Percentiles rank a stretch among this genome's conserved stretches.
These are phyloP conservation scores for Rhizopogon vulgaris DNA, from an alignment of 768 basidiomycete genomes.

Conservation along the genomic window DNA sequence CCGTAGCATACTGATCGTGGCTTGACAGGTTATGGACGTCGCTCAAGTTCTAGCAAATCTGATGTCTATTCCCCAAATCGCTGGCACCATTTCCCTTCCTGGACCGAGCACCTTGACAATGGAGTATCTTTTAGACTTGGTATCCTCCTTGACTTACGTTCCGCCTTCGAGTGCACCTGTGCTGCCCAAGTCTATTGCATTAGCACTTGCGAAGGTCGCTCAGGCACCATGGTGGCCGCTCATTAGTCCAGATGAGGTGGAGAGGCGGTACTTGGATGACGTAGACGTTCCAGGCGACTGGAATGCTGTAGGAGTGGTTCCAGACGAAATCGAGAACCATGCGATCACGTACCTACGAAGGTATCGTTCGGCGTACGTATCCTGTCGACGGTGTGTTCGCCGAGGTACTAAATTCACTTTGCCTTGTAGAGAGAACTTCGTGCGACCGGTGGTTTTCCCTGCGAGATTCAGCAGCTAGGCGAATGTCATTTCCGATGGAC, in stretches of 20 bases:
- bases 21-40: constrained; percentile 78
- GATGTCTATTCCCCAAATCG: constrained; percentile 51
- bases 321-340: constrained; percentile 80
- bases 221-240: constrained; percentile 87
- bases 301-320: constrained; percentile 74
- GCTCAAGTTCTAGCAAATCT: constrained; percentile 87
- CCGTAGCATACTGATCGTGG: constrained; percentile 12
- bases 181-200: constrained; percentile 69
- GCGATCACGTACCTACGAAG: constrained; percentile 88
- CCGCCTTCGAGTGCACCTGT: constrained; percentile 66
- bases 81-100: constrained; percentile 74
- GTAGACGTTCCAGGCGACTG: constrained; percentile 69
- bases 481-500: constrained; percentile 21
- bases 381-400: neutral
- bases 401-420: constrained; percentile 7
- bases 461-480: constrained; percentile 33
- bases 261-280: constrained; percentile 84
- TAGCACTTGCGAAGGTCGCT: constrained; percentile 52
- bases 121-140: constrained; percentile 74
- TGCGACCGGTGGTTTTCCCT: constrained; percentile 63
- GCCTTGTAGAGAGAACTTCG: constrained; percentile 53
- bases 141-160: constrained; percentile 74
- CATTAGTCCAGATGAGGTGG: constrained; percentile 85
- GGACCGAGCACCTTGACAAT: constrained; percentile 85
- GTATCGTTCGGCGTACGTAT: constrained; percentile 81